phyloP scores from a whole-genome alignment of 2,329 filamentous ascomycete species.

The Aureobasidium pullulans region DNA sequence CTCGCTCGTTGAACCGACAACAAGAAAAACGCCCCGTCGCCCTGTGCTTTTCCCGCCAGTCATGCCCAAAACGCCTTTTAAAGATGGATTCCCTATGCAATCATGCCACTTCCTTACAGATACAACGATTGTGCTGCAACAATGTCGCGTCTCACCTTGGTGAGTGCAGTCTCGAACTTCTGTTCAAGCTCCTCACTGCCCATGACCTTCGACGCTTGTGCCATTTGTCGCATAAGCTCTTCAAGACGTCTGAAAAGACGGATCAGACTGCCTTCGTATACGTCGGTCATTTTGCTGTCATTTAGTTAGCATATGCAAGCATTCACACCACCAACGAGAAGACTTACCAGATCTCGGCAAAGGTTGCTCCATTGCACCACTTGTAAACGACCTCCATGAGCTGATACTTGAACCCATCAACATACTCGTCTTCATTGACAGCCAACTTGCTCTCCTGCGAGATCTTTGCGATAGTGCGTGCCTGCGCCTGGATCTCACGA shows the following conservation, averaged over 20 bases:
- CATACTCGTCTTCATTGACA: slow-evolving; percentile 92
- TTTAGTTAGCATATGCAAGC: slow-evolving; percentile 15
- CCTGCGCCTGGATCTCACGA: slow-evolving; percentile 79
- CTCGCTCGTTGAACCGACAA: slow-evolving; percentile 9
- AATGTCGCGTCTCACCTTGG: slow-evolving; percentile 85
- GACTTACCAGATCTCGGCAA: slow-evolving; percentile 89
- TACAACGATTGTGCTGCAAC: slow-evolving; percentile 93
- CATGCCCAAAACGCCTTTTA: neutral
- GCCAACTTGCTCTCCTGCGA: slow-evolving; percentile 89
- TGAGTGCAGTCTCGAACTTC: slow-evolving; percentile 82
- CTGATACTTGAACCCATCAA: slow-evolving; percentile 82
- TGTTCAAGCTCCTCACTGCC: slow-evolving; percentile 86
- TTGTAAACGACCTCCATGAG: slow-evolving; percentile 93
- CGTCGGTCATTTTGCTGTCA: slow-evolving; percentile 92
- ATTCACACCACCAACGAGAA: neutral
- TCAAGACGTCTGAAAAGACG: slow-evolving; percentile 92
- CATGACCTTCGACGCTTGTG: slow-evolving; percentile 94
- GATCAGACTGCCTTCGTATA: slow-evolving; percentile 94
- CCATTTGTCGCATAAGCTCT: slow-evolving; percentile 90
- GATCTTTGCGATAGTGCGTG: slow-evolving; percentile 82
- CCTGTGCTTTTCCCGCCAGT: slow-evolving; percentile 2
- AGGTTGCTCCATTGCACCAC: slow-evolving; percentile 85
- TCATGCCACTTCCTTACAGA: slow-evolving; percentile 45
- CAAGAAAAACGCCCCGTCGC: slow-evolving; percentile 2
- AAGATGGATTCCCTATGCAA: neutral